Evolutionary conservation across 2,329 filamentous ascomycete genomes (phyloP).

Genomic region (Diaporthe citriasiana): DNA sequence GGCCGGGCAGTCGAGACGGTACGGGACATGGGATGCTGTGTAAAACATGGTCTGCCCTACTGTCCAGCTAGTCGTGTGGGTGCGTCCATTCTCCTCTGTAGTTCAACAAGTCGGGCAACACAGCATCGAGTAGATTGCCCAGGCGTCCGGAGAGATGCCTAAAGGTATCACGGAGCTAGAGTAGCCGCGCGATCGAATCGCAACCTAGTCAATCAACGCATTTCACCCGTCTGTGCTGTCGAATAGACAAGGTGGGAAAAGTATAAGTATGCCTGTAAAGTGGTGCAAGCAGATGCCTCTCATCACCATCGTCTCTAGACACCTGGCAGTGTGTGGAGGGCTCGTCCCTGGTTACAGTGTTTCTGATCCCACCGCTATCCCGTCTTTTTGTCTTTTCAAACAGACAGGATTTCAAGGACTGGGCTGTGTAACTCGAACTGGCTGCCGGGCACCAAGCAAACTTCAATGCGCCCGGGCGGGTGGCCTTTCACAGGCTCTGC

Average conservation of each 20-base stretch:
- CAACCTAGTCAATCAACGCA: slow-evolving; percentile 8
- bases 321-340: not conserved
- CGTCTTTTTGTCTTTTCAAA: slow-evolving; percentile 12
- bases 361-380: not conserved
- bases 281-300: not conserved
- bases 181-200: slow-evolving; percentile 33
- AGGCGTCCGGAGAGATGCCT: slow-evolving; percentile 16
- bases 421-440: slow-evolving; percentile 7
- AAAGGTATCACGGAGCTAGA: slow-evolving; percentile 34
- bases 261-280: not conserved
- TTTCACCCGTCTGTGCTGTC: slow-evolving; percentile 3
- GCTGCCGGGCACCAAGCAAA: slow-evolving; percentile 18
- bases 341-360: not conserved
- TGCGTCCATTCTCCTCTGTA: no score
- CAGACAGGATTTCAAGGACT: slow-evolving; percentile 1
- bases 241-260: not conserved
- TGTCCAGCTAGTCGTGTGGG: no score
- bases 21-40: slow-evolving; percentile 11
- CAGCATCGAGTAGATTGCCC: slow-evolving; percentile 33
- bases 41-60: slow-evolving; percentile 18
- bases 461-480: slow-evolving; percentile 14
- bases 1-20: not conserved
- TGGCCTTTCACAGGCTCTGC: slow-evolving; percentile 11
- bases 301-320: not conserved
- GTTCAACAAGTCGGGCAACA: no score